phyloP scores from a whole-genome alignment of 495 filamentous ascomycete genomes.

The Neurospora sp. region DNA sequence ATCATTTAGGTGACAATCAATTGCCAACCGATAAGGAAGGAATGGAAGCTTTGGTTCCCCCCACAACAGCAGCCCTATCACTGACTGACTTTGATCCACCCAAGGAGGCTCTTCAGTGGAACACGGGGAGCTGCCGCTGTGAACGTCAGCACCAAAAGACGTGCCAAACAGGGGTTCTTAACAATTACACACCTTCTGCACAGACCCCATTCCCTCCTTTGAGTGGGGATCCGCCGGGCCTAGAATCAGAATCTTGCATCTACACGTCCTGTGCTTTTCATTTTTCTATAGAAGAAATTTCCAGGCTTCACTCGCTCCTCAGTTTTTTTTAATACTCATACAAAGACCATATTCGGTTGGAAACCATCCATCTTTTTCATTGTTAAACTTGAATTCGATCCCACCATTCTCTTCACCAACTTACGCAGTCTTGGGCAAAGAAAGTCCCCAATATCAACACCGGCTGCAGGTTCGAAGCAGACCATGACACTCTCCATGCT shows the following conservation, averaged over 20 bases:
- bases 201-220: not conserved
- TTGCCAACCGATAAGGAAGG: not conserved
- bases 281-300: not conserved
- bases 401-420: not conserved
- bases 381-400: not conserved
- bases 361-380: not conserved
- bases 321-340: not conserved
- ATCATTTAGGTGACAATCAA: not conserved
- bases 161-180: not conserved
- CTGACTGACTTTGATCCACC: not conserved
- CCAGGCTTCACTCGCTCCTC: not conserved
- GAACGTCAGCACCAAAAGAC: not conserved
- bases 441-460: not conserved
- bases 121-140: not conserved
- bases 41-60: not conserved
- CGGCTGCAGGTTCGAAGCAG: not conserved
- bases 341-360: not conserved
- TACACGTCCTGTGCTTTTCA: not conserved
- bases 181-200: not conserved
- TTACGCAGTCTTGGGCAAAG: not conserved
- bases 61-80: not conserved
- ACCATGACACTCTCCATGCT: conserved; percentile 14
- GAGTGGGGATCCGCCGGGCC: not conserved
- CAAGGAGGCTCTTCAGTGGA: not conserved
- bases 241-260: not conserved